Evolutionary conservation across 2,329 filamentous ascomycete species (phyloP), one percentile per base, ranked within the genome.

Genomic region (Cercospora brassicicola): DNA sequence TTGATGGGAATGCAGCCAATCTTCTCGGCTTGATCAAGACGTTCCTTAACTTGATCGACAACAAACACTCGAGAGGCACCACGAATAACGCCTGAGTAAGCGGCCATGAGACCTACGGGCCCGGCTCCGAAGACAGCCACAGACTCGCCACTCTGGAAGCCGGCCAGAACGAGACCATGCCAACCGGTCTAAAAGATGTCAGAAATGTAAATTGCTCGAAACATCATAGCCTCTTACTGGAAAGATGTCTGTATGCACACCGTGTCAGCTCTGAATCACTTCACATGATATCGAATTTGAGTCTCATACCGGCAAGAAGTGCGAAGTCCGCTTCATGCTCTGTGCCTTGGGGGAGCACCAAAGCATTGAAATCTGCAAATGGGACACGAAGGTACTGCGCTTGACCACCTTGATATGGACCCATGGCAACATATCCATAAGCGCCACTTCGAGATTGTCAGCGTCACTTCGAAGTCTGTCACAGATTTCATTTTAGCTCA

Each of bases 351-450:
- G 89, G 88, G 1, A 91, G 79, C 63, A 85, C 85, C 33, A 91
- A 77, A 5, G 33, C 64, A 68, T 90, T 90, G 79, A 90, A 90
- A 74, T 90, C 89, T 1, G 88, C 89, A 66, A 87, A 90, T 0
- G 89, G 89, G 1, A 90, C 85, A 3, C 87, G 83, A 18, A 90
- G 79, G 67, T 88, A 90, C 74, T 90, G 87, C 2, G 88, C 89
- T 74, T 89, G 86, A 13, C 86, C 85, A 66, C 83, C 84, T 64
- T 84, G 81, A 67, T 84, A 85, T 1, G 82, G 82, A 0, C 87
- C 87, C 66, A 68, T 68, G 4, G 66, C 66, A n/a, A 68, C 66
- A 39, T 68, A 68, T 13, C 66, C 62, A 59, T 64, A 64, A 30
- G 62, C 62, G 26, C 62, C 62, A 31, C 62, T 65, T n/a, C 8